Evolutionary conservation across 2,329 filamentous ascomycete species (phyloP).

Genomic region (Colletotrichum sp.): DNA sequence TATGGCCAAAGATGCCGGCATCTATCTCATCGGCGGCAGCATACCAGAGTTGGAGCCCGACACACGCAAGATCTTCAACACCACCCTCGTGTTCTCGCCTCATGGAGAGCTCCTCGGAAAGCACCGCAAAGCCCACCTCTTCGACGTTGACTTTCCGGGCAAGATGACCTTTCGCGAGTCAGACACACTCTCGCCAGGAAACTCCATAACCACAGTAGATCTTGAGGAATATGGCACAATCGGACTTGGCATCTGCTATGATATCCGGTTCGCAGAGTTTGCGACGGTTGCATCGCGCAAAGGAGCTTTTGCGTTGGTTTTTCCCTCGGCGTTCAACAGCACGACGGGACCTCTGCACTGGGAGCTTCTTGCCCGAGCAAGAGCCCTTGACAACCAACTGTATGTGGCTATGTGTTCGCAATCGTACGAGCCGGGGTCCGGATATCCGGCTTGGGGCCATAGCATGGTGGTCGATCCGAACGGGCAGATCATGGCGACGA

Average conservation of each 20-base stretch:
- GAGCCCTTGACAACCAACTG: constrained; percentile 91
- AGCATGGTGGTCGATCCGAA: constrained; percentile 88
- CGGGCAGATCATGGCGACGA: constrained; percentile 77
- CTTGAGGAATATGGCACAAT: constrained; percentile 88
- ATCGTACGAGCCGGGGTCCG: constrained; percentile 75
- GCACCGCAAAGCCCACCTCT: constrained; percentile 93
- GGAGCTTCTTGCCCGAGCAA: constrained; percentile 78
- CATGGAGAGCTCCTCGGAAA: constrained; percentile 78
- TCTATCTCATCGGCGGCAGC: constrained; percentile 88
- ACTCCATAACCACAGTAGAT: constrained; percentile 84
- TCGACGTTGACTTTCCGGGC: constrained; percentile 96
- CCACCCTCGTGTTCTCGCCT: constrained; percentile 81
- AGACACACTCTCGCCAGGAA: constrained; percentile 84
- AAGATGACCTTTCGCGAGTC: constrained; percentile 92
- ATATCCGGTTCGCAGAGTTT: constrained; percentile 93
- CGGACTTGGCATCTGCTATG: constrained; percentile 93
- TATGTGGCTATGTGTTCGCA: constrained; percentile 94
- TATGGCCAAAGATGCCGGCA: constrained; percentile 77
- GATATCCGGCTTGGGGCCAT: constrained; percentile 92
- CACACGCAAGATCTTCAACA: constrained; percentile 82
- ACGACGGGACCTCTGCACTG: constrained; percentile 94
- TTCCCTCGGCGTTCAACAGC: constrained; percentile 96
- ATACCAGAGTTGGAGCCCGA: constrained; percentile 78
- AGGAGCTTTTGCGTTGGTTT: constrained; percentile 84
- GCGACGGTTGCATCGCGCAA: constrained; percentile 88